Percentiles rank a stretch among this genome's conserved stretches.
phyloP scores from a whole-genome alignment of 208 protist species.

The Crithidia thermophila region DNA sequence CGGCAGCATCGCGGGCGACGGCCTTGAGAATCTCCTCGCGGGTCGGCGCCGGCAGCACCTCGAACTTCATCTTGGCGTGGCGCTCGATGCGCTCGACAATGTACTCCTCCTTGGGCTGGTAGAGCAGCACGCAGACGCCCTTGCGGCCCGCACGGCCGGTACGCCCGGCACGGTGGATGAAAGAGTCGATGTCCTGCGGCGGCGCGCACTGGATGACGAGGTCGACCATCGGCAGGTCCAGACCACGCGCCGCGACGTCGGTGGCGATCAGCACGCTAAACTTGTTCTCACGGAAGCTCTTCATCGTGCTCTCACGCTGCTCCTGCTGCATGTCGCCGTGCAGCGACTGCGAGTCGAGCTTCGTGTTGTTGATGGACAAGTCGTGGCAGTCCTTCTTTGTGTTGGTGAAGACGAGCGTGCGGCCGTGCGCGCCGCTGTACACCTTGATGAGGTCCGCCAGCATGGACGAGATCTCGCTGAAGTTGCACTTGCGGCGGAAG shows the following conservation, averaged over 20 bases:
- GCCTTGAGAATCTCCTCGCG: constrained; percentile 89
- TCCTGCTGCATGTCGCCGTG: constrained; percentile 96
- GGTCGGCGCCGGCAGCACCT: constrained; percentile 84
- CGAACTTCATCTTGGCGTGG: constrained; percentile 92
- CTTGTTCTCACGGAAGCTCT: constrained; percentile 93
- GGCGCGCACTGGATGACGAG: constrained; percentile 90
- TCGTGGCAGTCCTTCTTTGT: constrained; percentile 94
- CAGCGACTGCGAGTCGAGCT: constrained; percentile 94
- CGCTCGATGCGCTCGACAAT: constrained; percentile 90
- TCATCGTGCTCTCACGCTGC: constrained; percentile 93
- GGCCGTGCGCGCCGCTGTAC: constrained; percentile 83
- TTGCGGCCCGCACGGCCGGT: constrained; percentile 95
- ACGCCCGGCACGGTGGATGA: constrained; percentile 97
- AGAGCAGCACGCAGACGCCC: constrained; percentile 89
- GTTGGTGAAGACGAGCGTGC: constrained; percentile 93
- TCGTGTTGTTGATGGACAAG: constrained; percentile 89
- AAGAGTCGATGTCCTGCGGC: constrained; percentile 92
- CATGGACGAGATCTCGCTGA: constrained; percentile 90
- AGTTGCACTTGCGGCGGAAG: constrained; percentile 91
- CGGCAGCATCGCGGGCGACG: constrained; percentile 79
- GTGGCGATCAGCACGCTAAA: constrained; percentile 95
- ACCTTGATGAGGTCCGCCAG: constrained; percentile 92
- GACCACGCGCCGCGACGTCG: constrained; percentile 91
- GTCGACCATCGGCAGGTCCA: constrained; percentile 90
- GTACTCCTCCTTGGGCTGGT: constrained; percentile 87